phyloP scores from a whole-genome alignment of 495 filamentous ascomycete genomes.

The Geopyxis carbonaria region DNA sequence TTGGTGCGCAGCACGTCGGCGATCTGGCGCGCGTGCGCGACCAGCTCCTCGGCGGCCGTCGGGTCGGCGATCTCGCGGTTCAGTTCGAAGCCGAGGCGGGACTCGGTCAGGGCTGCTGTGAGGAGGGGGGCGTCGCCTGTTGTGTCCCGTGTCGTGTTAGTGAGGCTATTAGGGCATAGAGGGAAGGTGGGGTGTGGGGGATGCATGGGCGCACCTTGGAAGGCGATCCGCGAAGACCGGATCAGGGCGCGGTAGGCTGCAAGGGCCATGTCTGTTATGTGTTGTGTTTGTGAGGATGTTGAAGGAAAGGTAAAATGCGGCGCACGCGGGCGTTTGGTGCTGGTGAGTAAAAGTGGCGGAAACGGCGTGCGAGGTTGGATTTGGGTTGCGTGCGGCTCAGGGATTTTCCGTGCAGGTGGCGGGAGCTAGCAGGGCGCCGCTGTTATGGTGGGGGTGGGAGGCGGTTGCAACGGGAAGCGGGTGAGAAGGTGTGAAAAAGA shows the following conservation, averaged over 20 bases:
- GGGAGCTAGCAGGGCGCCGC: no score
- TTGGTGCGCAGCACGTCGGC: constrained; percentile 66
- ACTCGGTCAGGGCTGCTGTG: constrained; percentile 48
- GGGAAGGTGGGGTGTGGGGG: constrained; percentile 6
- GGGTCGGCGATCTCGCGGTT: constrained; percentile 41
- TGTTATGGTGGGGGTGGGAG: no score
- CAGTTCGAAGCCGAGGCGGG: constrained; percentile 51
- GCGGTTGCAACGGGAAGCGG: no score
- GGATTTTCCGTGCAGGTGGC: no score
- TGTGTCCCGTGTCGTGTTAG: no score
- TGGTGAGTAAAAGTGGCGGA: no score
- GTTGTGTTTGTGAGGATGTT: constrained; percentile 21
- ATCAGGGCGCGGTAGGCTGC: constrained; percentile 69
- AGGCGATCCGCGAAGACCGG: constrained; percentile 66
- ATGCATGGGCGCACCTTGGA: constrained; percentile 43
- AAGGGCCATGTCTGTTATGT: constrained; percentile 43
- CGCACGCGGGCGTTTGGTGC: no score
- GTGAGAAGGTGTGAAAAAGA: no score
- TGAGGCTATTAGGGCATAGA: no score
- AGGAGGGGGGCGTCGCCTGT: constrained; percentile 54
- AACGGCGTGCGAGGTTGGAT: no score
- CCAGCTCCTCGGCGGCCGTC: constrained; percentile 31
- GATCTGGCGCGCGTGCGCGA: constrained; percentile 69
- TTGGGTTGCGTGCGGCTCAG: no score
- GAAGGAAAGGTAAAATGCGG: no score